Evolutionary conservation across 257 asterid species (phyloP), one percentile per base, ranked within the genome.

Genomic region (Forsythia suspensa): DNA sequence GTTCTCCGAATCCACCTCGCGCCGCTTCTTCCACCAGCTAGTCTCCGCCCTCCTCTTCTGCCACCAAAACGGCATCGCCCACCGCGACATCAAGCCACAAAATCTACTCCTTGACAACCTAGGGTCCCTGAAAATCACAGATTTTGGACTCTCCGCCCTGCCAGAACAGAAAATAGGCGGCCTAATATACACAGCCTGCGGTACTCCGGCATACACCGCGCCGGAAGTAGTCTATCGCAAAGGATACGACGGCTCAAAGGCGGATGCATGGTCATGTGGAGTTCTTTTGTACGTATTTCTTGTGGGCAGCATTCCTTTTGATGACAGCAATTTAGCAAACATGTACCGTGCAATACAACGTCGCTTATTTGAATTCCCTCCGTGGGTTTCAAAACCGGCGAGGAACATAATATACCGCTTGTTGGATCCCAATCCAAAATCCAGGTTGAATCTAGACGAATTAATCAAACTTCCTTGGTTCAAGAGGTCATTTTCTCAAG

Each of bases 251-350:
- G 99, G 98, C 5, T 87, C 90, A 15, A 92, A 89, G 85, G 97
- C 98, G 5, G 98, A 94, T 65, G 97, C 98, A 0, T 95, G 99
- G 99, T 95, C 99, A 0, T 93, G 98, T 72, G 99, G 99, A 0
- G 91, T 90, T 13, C 85, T 95, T 0, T 80, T 95, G 16, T 93
- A 88, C 55, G 86, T 77, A 1, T 93, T 95, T 77, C 80, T 95
- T 2, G 91, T 86, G 4, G 99, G 99, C 0, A 18, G 81, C 55
- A 84, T 90, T 0, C 97, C 98, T 0, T 95, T 91, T 18, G 97
- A 93, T 44, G 99, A 93, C 8, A 71, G 88, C 73, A 91, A 93
- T 79, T 77, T 93, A 61, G 78, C 92, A 0, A 86, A 39, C 79
- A 90, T 95, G 99, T 89, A 88, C 84, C 91, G 91, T 8, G 92